Conservation (phyloP, 2,329 filamentous ascomycete genomes). For the Didymellaceae sp. region DNA sequence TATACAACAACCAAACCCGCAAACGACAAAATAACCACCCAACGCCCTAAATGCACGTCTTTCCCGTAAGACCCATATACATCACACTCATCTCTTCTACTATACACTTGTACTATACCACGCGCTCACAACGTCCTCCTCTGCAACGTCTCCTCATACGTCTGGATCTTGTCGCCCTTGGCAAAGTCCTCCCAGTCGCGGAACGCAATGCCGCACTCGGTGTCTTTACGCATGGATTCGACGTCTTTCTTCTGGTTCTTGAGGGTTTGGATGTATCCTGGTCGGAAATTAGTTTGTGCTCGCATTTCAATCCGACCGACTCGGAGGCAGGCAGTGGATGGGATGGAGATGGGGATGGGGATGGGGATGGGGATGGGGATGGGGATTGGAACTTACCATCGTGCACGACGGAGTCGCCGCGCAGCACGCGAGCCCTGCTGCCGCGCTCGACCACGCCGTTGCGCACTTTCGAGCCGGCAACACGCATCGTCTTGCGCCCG, state of each 20-base stretch:
- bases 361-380: too few relatives aligned
- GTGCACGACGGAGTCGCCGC: constrained; percentile 73
- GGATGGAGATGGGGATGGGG: neutral
- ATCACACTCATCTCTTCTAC: neutral
- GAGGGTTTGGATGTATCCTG: constrained; percentile 79
- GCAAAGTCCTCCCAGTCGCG: constrained; percentile 78
- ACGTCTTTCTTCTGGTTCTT: constrained; percentile 95
- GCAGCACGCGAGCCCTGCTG: constrained; percentile 72
- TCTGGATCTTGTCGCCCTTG: constrained; percentile 85
- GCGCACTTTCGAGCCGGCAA: constrained; percentile 86
- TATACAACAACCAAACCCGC: too few relatives aligned
- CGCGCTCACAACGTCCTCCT: constrained; percentile 62
- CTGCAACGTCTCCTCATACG: constrained; percentile 79
- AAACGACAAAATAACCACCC: too few relatives aligned
- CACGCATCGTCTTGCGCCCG: constrained; percentile 71
- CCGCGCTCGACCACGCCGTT: constrained; percentile 75
- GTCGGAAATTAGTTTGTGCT: constrained; percentile 11
- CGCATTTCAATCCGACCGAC: neutral
- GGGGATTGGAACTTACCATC: constrained; percentile 82
- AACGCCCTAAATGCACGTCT: too few relatives aligned
- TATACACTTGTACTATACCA: neutral
- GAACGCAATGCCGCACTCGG: constrained; percentile 92
- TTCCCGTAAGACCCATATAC: too few relatives aligned
- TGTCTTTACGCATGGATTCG: constrained; percentile 84
- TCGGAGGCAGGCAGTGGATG: too few relatives aligned